Evolutionary conservation across 73 alveolate genomes (phyloP), one percentile per base, ranked within the genome.

Genomic region (Paramecium primaurelia): DNA sequence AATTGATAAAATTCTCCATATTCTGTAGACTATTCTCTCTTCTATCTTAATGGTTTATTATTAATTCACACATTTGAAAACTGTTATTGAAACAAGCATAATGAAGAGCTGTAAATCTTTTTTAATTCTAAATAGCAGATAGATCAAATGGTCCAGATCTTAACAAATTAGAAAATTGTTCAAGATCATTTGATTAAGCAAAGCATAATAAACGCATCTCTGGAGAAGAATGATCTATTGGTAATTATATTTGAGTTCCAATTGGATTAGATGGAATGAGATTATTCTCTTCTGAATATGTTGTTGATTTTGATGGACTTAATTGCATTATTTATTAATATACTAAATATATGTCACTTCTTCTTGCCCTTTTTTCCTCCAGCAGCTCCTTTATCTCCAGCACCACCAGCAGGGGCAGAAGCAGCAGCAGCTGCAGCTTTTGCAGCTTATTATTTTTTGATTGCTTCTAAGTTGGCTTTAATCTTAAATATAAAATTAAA

Each of bases 41-140:
- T n/a, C 49, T 85, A 5, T 92, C 71, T 18, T 64, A 22, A 34
- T 49, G 20, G 25, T 3, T 14, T 14, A 92, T 58, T 36, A 93
- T 40, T 3, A 20, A 10, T 32, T 36, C n/a, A 22, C 30, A 30
- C 40, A 38, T 34, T 25, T 44, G 94, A 45, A 1, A 51, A 32
- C 54, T 34, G 14, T 87, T 73, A 34, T 77, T 92, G 47, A 92
- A 59, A 60, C 96, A 93, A 8, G 98, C 92, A 92, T 89, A 92
- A 92, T 96, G 96, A 73, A 96, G 77, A 14, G 95, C 80, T 37
- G 97, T 96, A 58, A 94, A 94, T 45, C 98, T 97, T 88, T 85
- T 93, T 0, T n/a, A 20, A 69, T 92, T 88, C 9, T 11, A 25
- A 5, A 77, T 14, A 6, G 59, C 30, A 40, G 71, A 28, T 1